Percentiles rank a stretch among this genome's conserved stretches.
Evolutionary conservation across 2,329 filamentous ascomycete genomes (phyloP).

Genomic region (Fusarium nodosum): DNA sequence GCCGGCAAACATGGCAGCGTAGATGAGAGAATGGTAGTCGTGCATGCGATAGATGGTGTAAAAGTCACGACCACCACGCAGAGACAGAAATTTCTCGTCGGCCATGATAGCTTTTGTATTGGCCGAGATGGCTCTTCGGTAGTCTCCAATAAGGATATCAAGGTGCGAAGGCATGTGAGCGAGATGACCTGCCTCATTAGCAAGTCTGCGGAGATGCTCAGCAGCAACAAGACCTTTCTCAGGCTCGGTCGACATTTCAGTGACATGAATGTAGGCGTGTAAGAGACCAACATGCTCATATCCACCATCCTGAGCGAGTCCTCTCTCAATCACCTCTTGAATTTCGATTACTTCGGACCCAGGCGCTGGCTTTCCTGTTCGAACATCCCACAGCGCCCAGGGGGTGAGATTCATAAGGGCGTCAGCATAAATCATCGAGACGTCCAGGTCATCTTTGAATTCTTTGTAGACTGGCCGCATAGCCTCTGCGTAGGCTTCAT

Average conservation of each 20-base stretch:
- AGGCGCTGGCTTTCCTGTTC: slow-evolving; percentile 51
- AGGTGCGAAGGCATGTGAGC: slow-evolving; percentile 82
- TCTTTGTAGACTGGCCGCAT: slow-evolving; percentile 54
- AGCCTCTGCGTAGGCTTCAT: slow-evolving; percentile 44
- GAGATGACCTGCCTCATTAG: slow-evolving; percentile 76
- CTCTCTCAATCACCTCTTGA: slow-evolving; percentile 57
- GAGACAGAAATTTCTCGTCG: slow-evolving; percentile 73
- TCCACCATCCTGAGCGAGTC: slow-evolving; percentile 60
- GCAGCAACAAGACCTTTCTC: slow-evolving; percentile 71
- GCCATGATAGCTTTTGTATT: slow-evolving; percentile 75
- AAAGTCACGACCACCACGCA: slow-evolving; percentile 72
- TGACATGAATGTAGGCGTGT: slow-evolving; percentile 82
- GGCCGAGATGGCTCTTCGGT: slow-evolving; percentile 68
- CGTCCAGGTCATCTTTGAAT: slow-evolving; percentile 55
- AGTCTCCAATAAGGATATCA: slow-evolving; percentile 79
- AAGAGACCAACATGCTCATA: slow-evolving; percentile 76
- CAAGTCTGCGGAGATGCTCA: slow-evolving; percentile 72
- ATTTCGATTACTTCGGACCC: slow-evolving; percentile 54
- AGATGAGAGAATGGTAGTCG: slow-evolving; percentile 79
- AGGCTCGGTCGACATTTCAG: slow-evolving; percentile 78
- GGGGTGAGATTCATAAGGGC: slow-evolving; percentile 61
- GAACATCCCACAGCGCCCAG: slow-evolving; percentile 58
- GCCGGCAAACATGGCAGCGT: slow-evolving; percentile 81
- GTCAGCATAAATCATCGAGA: slow-evolving; percentile 52
- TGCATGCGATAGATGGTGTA: slow-evolving; percentile 81